Evolutionary conservation across 1,139 yeast genomes (phyloP), one percentile per base, ranked within the genome.

Genomic region (Saccharomycopsis hybrid): DNA sequence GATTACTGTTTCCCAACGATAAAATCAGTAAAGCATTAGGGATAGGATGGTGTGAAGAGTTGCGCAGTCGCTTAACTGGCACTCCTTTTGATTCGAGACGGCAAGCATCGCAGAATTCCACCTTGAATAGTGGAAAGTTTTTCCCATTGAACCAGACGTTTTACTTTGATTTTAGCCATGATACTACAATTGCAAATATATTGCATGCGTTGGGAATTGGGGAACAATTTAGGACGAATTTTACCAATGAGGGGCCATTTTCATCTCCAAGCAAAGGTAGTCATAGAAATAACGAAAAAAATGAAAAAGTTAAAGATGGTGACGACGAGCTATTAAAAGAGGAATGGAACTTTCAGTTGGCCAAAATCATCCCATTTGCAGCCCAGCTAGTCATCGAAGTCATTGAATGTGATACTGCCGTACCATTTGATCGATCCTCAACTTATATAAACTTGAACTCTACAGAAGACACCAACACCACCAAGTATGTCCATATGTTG

Each of bases 111-210:
- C 55, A 54, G 42, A 55, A 55, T 44, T 28, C 49, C 7, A 53
- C 57, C 24, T 47, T 53, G 32, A 37, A 46, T 11, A 44, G 51
- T 41, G 46, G 51, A 5, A 36, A 55, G 11, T 55, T 50, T 40
- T 56, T 56, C 54, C 58, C 58, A 50, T 41, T 48, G 3, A 48
- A 55, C 40, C 58, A 55, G 43, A 9, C 53, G 9, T 31, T 56
- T 13, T 56, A 56, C 44, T 35, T 53, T 44, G 57, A 55, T 44
- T 55, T 55, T 39, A 44, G 55, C 28, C 57, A 54, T 37, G 57
- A 54, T 33, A 44, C 55, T 28, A 45, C 46, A 29, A 53, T 55
- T 30, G 33, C 45, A 5, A 44, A 44, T 29, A 49, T 55, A 8
- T 29, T 55, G 9, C 50, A 55, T 35, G 54, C 57, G 3, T 46